Evolutionary conservation across 2,329 filamentous ascomycete species (phyloP).

Genomic region (Arthrocladium fulminans): DNA sequence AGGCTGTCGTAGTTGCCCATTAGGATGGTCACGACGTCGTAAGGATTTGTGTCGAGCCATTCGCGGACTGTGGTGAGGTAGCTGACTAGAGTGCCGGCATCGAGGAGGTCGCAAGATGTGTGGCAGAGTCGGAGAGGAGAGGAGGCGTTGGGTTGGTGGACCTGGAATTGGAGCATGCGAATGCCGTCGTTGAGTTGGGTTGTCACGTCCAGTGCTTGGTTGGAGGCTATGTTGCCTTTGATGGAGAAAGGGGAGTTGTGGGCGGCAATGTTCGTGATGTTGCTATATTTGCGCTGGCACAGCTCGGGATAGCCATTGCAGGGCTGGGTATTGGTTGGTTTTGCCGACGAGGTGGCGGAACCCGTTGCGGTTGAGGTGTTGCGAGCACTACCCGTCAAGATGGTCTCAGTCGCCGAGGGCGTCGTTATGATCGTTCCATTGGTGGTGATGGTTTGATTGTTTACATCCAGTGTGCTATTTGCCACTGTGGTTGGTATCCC

Average conservation of each 20-base stretch:
- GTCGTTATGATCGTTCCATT: conserved; percentile 26
- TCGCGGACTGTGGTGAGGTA: conserved; percentile 60
- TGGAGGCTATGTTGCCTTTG: conserved; percentile 62
- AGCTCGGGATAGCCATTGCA: conserved; percentile 75
- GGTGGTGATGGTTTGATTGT: conserved; percentile 24
- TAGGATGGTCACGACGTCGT: conserved; percentile 79
- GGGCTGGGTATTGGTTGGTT: conserved; percentile 61
- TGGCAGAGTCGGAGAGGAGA: conserved; percentile 65
- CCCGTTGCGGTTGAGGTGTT: conserved; percentile 37
- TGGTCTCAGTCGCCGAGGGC: conserved; percentile 27
- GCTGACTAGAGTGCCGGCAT: conserved; percentile 66
- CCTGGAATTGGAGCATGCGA: conserved; percentile 53
- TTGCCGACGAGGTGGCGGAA: conserved; percentile 37
- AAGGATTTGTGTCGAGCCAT: conserved; percentile 71
- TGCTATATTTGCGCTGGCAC: conserved; percentile 67
- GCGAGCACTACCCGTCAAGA: conserved; percentile 32
- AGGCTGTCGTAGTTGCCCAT: conserved; percentile 76
- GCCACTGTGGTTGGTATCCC: conserved; percentile 14
- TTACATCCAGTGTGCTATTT: conserved; percentile 13
- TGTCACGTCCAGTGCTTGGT: conserved; percentile 60
- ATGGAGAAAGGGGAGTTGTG: conserved; percentile 76
- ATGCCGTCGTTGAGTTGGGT: conserved; percentile 68
- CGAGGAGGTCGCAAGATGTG: conserved; percentile 69
- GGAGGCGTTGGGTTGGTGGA: conserved; percentile 47
- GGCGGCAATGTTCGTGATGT: conserved; percentile 67